Evolutionary conservation across 306 rosid species (phyloP).

Genomic region (Dalbergia cultrata): DNA sequence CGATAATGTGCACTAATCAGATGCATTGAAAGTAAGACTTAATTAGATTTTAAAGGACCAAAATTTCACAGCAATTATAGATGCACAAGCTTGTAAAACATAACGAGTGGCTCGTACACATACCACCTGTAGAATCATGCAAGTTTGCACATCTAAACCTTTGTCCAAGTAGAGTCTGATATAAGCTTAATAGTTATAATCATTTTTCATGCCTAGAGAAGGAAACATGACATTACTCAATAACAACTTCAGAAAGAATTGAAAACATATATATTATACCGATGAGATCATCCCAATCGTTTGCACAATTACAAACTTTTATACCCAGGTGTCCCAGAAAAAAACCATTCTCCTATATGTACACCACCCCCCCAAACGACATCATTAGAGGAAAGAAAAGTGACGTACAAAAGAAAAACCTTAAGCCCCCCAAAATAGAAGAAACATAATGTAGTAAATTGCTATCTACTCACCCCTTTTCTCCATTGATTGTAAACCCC

Average conservation of each 20-base stretch:
- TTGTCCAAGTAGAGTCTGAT: neutral
- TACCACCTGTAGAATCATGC: neutral
- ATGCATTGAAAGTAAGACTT: neutral
- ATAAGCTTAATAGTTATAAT: no score
- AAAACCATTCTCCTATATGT: constrained; percentile 70
- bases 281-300: constrained; percentile 65
- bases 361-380: constrained; percentile 72
- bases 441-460: constrained; percentile 58
- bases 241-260: constrained; percentile 53
- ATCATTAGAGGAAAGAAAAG: constrained; percentile 46
- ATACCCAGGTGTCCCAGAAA: constrained; percentile 69
- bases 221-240: constrained; percentile 18
- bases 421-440: constrained; percentile 56
- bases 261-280: constrained; percentile 63
- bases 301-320: constrained; percentile 61
- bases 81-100: neutral
- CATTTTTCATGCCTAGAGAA: neutral
- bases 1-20: neutral
- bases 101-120: neutral
- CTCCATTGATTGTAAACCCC: constrained; percentile 62
- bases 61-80: neutral
- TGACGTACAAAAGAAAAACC: constrained; percentile 48
- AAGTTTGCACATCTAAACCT: neutral
- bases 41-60: neutral
- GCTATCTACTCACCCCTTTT: constrained; percentile 59